Conservation (phyloP, 441 rosid species). For the Codiaeum variegatum region DNA sequence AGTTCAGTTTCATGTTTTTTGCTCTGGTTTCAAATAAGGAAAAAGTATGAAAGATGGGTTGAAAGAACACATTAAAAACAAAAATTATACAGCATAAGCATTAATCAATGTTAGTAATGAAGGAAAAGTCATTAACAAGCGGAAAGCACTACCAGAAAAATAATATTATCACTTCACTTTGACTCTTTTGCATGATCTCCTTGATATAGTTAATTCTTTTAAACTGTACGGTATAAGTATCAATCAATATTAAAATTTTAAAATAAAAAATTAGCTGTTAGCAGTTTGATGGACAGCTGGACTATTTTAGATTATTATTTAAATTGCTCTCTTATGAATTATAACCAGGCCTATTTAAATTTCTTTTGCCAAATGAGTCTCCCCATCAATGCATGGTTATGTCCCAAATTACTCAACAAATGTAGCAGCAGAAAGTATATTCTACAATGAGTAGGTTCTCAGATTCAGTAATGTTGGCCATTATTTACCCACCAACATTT, state of each 20-base stretch:
- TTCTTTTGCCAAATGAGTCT: neutral
- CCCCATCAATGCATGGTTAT: neutral
- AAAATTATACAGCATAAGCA: neutral
- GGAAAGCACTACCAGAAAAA: neutral
- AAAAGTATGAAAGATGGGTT: conserved; percentile 5
- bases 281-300: neutral
- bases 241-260: neutral
- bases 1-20: neutral
- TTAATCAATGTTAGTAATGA: neutral
- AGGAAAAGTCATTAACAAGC: conserved; percentile 9
- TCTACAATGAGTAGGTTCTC: conserved; percentile 1
- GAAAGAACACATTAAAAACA: neutral
- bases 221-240: neutral
- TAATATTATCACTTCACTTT: conserved; percentile 4
- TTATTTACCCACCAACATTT: neutral
- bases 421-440: conserved; percentile 1
- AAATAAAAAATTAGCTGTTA: conserved; percentile 4
- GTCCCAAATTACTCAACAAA: conserved; percentile 8
- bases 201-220: neutral
- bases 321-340: conserved; percentile 5
- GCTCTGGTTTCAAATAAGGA: conserved; percentile 1
- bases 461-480: neutral
- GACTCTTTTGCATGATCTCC: neutral
- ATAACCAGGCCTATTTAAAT: neutral
- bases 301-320: neutral